Conservation (phyloP, 1,139 yeast genomes). For the Zygoascus hellenicus region DNA sequence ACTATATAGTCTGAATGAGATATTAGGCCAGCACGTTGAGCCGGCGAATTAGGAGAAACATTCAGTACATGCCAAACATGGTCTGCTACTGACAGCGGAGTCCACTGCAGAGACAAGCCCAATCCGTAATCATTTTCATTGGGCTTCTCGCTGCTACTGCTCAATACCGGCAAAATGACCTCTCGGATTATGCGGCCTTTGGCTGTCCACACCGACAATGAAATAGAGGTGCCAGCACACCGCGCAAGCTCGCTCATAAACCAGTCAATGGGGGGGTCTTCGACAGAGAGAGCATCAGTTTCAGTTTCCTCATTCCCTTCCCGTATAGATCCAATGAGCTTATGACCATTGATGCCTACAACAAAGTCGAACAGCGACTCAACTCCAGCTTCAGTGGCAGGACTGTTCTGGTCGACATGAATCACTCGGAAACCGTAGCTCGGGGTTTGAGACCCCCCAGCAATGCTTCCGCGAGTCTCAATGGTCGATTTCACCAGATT, state of each 20-base stretch:
- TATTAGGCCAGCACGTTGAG: conserved; percentile 73
- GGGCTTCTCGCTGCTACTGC: conserved; percentile 21
- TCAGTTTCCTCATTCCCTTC: background rate
- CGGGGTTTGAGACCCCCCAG: conserved; percentile 22
- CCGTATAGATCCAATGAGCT: conserved; percentile 28
- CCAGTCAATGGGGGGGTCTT: conserved; percentile 26
- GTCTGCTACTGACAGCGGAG: conserved; percentile 69
- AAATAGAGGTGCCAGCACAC: conserved; percentile 37
- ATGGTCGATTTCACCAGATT: conserved; percentile 65
- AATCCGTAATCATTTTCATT: conserved; percentile 33
- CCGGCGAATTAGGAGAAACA: conserved; percentile 76
- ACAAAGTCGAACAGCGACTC: conserved; percentile 87
- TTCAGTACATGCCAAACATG: conserved; percentile 83
- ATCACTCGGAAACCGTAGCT: conserved; percentile 53
- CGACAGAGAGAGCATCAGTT: conserved; percentile 10
- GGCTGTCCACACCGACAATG: conserved; percentile 76
- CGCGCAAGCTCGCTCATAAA: conserved; percentile 27
- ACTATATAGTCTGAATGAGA: conserved; percentile 86
- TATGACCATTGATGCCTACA: conserved; percentile 69
- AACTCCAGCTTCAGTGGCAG: conserved; percentile 45
- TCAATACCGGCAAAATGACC: conserved; percentile 42
- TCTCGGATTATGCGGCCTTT: conserved; percentile 72
- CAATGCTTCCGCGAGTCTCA: conserved; percentile 23
- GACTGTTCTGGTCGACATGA: conserved; percentile 41
- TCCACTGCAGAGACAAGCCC: conserved; percentile 71